Evolutionary conservation across 208 protist species (phyloP), one percentile per base, ranked within the genome.

Genomic region (Leishmania gerbilli): DNA sequence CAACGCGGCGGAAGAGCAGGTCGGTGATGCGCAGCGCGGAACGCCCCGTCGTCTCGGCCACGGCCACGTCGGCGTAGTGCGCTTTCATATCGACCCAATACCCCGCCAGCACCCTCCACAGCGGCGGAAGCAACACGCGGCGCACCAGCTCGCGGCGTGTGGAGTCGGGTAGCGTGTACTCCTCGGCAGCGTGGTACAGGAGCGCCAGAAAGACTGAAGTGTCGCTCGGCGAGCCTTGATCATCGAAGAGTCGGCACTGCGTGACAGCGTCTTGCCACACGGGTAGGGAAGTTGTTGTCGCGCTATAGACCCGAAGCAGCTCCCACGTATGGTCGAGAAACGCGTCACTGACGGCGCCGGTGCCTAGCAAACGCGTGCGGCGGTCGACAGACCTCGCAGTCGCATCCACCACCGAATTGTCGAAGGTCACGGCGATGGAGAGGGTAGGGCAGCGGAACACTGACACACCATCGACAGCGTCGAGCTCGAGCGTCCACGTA

Each of bases 1-100:
- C 82, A 45, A 94, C 77, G 37, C 90, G 90, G 53, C 81, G 89
- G 75, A 94, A 92, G 42, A 85, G 67, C 49, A 92, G 78, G 72
- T 90, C 81, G 19, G 81, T 67, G 19, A 93, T 74, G 27, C 79
- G 74, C 40, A 89, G 37, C 40, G 79, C 81, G 55, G 79, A 76
- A 19, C 49, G 76, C n/a, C 77, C 53, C 27, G 71, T 77, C 34
- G n/a, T 42, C 55, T 88, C 81, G 4, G 76, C 65, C 27, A 68
- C 40, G 53, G 56, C 72, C 7, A 81, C 77, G 1, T 77, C 77
- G 37, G 60, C 45, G 74, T 82, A 82, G 80, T 77, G 72, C 40
- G 76, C 47, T 27, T 76, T 27, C 77, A 84, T 79, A 13, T 78
- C 21, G 1, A 42, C 45, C 68, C 71, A 84, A 62, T 81, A 82